A percentile compares a stretch with the other conserved stretches of the same genome.
Evolutionary conservation across 495 filamentous ascomycete species (phyloP).

Genomic region (Talaromyces proteolyticus): DNA sequence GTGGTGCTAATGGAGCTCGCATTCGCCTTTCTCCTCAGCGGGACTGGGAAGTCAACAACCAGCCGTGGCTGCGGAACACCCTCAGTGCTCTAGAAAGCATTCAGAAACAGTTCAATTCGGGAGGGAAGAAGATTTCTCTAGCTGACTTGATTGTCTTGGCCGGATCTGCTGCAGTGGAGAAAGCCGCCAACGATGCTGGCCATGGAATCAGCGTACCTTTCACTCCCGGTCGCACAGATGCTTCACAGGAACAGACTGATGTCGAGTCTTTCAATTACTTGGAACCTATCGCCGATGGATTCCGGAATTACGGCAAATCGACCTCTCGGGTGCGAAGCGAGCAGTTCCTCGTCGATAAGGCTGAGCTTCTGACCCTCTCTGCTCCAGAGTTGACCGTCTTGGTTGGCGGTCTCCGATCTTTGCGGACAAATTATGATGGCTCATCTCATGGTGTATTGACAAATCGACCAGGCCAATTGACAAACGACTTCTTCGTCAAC

Average conservation of each 20-base stretch:
- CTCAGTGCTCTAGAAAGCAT: slow-evolving; percentile 52
- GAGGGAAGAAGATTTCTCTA: slow-evolving; percentile 62
- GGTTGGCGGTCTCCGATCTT: slow-evolving; percentile 58
- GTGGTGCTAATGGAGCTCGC: slow-evolving; percentile 68
- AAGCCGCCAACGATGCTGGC: slow-evolving; percentile 24
- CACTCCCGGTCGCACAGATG: slow-evolving; percentile 43
- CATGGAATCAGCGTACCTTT: slow-evolving; percentile 32
- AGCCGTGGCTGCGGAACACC: slow-evolving; percentile 49
- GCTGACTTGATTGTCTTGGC: slow-evolving; percentile 68
- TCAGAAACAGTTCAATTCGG: slow-evolving; percentile 55
- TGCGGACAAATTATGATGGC: slow-evolving; percentile 62
- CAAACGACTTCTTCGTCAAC: slow-evolving; percentile 74
- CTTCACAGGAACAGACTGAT: slow-evolving; percentile 60
- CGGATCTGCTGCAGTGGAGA: slow-evolving; percentile 39
- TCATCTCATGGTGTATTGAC: slow-evolving; percentile 59
- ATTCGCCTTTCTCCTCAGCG: slow-evolving; percentile 65
- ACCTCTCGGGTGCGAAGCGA: slow-evolving; percentile 53
- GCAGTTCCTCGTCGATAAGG: slow-evolving; percentile 61
- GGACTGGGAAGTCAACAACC: slow-evolving; percentile 64
- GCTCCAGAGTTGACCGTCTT: slow-evolving; percentile 63
- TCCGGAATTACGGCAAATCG: slow-evolving; percentile 67
- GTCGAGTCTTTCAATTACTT: slow-evolving; percentile 54
- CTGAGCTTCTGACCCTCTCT: slow-evolving; percentile 59
- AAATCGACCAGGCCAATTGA: slow-evolving; percentile 54
- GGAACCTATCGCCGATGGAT: slow-evolving; percentile 58